Percentiles rank a stretch among this genome's conserved stretches.
These are phyloP conservation scores for Phialocephala sp. DNA, from an alignment of 2,329 filamentous ascomycete genomes.

Conservation along the genomic window DNA sequence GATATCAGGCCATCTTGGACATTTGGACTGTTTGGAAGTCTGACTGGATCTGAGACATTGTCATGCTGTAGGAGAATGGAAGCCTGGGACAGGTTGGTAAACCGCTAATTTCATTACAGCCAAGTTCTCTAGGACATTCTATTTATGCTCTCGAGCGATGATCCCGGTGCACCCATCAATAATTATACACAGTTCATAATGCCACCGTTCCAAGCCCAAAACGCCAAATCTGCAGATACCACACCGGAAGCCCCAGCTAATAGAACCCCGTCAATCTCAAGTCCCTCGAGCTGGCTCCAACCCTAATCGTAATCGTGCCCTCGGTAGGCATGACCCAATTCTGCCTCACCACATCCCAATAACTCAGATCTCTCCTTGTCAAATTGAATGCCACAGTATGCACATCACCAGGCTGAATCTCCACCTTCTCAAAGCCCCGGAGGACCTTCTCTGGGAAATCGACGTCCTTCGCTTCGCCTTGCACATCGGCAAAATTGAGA, in stretches of 20 bases:
- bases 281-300: slow-evolving; percentile 49
- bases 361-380: slow-evolving; percentile 64
- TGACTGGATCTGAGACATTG: too few species aligned
- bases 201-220: not conserved
- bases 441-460: slow-evolving; percentile 72
- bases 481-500: slow-evolving; percentile 46
- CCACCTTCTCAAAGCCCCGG: slow-evolving; percentile 72
- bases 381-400: slow-evolving; percentile 58
- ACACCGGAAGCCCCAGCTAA: slow-evolving; percentile 16
- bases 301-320: slow-evolving; percentile 48
- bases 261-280: slow-evolving; percentile 40
- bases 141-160: not conserved
- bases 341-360: slow-evolving; percentile 65
- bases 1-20: too few species aligned
- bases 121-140: not conserved
- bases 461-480: slow-evolving; percentile 33
- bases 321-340: slow-evolving; percentile 68
- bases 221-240: not conserved
- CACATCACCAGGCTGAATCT: slow-evolving; percentile 53
- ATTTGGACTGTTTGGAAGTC: too few species aligned
- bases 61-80: too few species aligned
- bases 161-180: not conserved
- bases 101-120: too few species aligned
- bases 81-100: too few species aligned
- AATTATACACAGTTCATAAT: not conserved